Base-by-base conservation (phyloP, 306 rosid species). In the Lagenaria siceraria region DNA sequence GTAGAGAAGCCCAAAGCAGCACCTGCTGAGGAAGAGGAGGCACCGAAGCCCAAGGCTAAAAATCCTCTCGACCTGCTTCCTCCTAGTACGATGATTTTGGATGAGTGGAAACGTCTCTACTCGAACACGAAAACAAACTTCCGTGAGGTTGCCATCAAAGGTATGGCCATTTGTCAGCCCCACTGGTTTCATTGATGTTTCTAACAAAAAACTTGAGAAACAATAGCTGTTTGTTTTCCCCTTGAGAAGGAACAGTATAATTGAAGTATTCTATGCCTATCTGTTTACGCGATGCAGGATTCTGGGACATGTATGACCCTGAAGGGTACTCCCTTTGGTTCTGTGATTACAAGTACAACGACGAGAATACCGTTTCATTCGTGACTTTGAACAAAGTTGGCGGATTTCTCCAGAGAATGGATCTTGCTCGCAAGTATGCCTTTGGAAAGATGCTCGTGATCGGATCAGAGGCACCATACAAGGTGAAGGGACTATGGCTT, bases 271-370 rank as follows among this genome's bases (percentile, higher is more conserved):
- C n/a, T 46, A 42, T 46, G 36, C 6, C 7, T 9, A 10, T 68
- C n/a, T 29, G 55, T 24, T 43, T 69, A n/a, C 27, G 8, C 31
- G 48, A 49, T 78, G 77, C 84, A 93, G 98, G 98, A 80, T 93
- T 91, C 75, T 93, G 98, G 98, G 97, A 91, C 79, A 93, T 91
- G 97, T 93, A 89, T 61, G 98, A 93, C 74, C 96, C 98, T 1
- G 98, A 93, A 82, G 97, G 98, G 13, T 93, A 91, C 77, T 93
- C 98, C 66, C 92, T 93, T 3, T 91, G 96, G 98, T 90, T 93
- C 88, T 91, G 96, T 86, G 89, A 89, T n/a, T 93, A 91, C 90
- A 91, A 91, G 78, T 91, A 93, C 92, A 85, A 91, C 4, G 89
- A 93, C 18, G 98, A 93, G 87, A 93, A 88, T 33, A 91, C 89